Evolutionary conservation across 352 stramenopile genomes (phyloP).

Genomic region (Bremia lactucae): DNA sequence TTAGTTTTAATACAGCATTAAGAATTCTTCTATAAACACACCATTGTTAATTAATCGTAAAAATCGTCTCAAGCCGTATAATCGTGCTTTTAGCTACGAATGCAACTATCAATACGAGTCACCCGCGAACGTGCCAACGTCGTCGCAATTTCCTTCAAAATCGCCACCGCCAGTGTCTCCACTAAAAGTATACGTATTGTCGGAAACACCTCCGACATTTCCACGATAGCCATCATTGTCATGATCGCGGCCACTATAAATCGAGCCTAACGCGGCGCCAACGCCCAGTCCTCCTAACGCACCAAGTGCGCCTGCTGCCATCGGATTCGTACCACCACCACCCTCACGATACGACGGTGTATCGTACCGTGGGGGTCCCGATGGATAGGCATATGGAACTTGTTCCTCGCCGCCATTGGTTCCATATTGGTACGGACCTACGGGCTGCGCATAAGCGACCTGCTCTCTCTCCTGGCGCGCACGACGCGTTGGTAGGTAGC

Average conservation of each 20-base stretch:
- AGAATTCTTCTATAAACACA: no score
- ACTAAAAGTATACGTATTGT: slow-evolving; percentile 39
- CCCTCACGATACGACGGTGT: slow-evolving; percentile 12
- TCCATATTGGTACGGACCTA: slow-evolving; percentile 31
- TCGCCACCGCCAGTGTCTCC: slow-evolving; percentile 39
- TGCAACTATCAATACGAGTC: slow-evolving; percentile 29
- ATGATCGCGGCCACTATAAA: slow-evolving; percentile 22
- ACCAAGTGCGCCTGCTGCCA: slow-evolving; percentile 32
- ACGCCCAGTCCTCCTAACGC: slow-evolving; percentile 38
- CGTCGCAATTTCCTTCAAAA: slow-evolving; percentile 22
- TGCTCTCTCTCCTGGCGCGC: slow-evolving; percentile 19
- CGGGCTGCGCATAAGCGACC: slow-evolving; percentile 26
- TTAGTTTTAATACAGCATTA: no score
- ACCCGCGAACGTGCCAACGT: slow-evolving; percentile 34
- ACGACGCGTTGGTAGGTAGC: slow-evolving; percentile 24
- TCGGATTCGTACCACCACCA: slow-evolving; percentile 8
- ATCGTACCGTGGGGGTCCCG: slow-evolving; percentile 25
- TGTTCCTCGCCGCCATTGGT: slow-evolving; percentile 25
- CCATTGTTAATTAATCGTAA: no score
- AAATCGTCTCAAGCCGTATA: no score
- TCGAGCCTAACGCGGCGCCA: slow-evolving; percentile 37
- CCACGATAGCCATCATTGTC: slow-evolving; percentile 20
- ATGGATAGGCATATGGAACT: slow-evolving; percentile 40
- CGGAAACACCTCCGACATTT: slow-evolving; percentile 22
- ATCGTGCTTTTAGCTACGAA: no score